Evolutionary conservation across 2,329 filamentous ascomycete genomes (phyloP).

Genomic region (Aspergillus brunneoviolaceus): DNA sequence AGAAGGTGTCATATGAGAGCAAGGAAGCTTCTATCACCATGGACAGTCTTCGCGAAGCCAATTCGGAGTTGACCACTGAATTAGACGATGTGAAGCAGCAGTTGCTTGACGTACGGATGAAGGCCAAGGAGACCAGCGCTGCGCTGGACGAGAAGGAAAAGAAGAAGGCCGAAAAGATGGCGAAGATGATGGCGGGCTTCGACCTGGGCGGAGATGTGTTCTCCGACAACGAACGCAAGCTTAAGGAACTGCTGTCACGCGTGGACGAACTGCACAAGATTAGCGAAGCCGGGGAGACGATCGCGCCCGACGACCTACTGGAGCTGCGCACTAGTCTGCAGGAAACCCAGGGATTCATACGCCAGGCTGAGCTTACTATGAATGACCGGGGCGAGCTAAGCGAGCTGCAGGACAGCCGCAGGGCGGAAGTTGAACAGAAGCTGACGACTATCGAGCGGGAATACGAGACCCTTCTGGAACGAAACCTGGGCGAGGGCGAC

Average conservation of each 20-base stretch:
- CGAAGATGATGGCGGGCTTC: constrained; percentile 99
- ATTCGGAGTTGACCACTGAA: constrained; percentile 85
- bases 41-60: constrained; percentile 95
- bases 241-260: constrained; percentile 79
- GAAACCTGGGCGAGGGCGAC: constrained; percentile 75
- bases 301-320: constrained; percentile 78
- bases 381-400: constrained; percentile 67
- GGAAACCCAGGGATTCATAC: constrained; percentile 87
- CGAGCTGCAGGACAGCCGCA: constrained; percentile 62
- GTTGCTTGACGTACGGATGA: constrained; percentile 93
- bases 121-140: constrained; percentile 86
- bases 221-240: constrained; percentile 84
- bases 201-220: constrained; percentile 91
- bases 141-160: constrained; percentile 96
- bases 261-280: constrained; percentile 76
- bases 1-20: constrained; percentile 91
- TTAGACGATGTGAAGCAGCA: constrained; percentile 96
- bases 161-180: constrained; percentile 99
- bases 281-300: constrained; percentile 71
- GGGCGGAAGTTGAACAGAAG: constrained; percentile 74
- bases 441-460: constrained; percentile 73
- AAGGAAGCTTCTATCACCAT: constrained; percentile 97
- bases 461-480: constrained; percentile 78
- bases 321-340: constrained; percentile 75
- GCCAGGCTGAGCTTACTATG: constrained; percentile 85